A percentile compares a stretch with the other conserved stretches of the same genome.
Evolutionary conservation across 352 stramenopile species (phyloP).

Genomic region (Hyaloperonospora brassicae): DNA sequence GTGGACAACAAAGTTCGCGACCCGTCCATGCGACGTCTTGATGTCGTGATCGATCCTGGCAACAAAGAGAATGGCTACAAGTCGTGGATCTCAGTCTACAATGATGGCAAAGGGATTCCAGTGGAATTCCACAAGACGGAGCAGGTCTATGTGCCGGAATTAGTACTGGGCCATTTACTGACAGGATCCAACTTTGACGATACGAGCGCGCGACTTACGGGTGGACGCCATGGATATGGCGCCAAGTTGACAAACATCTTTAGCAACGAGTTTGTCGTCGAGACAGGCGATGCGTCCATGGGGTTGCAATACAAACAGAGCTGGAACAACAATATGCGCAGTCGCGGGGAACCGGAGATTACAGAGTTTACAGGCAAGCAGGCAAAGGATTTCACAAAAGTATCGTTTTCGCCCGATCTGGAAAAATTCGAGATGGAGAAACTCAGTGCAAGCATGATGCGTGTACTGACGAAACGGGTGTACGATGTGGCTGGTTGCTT

Average conservation of each 20-base stretch:
- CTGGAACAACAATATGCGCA: conserved; percentile 96
- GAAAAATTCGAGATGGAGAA: conserved; percentile 92
- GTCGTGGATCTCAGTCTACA: conserved; percentile 94
- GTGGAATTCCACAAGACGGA: conserved; percentile 96
- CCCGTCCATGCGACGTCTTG: conserved; percentile 59
- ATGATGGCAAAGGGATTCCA: conserved; percentile 97
- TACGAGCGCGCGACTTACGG: conserved; percentile 94
- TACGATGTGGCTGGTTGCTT: conserved; percentile 98
- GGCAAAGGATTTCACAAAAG: conserved; percentile 91
- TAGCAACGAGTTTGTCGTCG: conserved; percentile 96
- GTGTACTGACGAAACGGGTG: conserved; percentile 93
- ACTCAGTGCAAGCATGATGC: conserved; percentile 90
- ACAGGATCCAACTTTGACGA: conserved; percentile 99
- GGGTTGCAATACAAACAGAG: conserved; percentile 85
- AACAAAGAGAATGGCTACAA: conserved; percentile 45
- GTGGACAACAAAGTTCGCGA: conserved; percentile 93
- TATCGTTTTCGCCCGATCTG: conserved; percentile 97
- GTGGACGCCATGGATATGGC: conserved; percentile 91
- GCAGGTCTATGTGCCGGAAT: conserved; percentile 94
- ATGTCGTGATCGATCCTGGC: conserved; percentile 63
- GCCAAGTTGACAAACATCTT: conserved; percentile 99
- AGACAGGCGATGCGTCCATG: conserved; percentile 91
- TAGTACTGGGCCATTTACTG: conserved; percentile 98
- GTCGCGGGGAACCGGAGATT: conserved; percentile 79
- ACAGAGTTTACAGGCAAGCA: conserved; percentile 66